Conservation (phyloP, 2,329 filamentous ascomycete species). For the Curvularia spicifera region DNA sequence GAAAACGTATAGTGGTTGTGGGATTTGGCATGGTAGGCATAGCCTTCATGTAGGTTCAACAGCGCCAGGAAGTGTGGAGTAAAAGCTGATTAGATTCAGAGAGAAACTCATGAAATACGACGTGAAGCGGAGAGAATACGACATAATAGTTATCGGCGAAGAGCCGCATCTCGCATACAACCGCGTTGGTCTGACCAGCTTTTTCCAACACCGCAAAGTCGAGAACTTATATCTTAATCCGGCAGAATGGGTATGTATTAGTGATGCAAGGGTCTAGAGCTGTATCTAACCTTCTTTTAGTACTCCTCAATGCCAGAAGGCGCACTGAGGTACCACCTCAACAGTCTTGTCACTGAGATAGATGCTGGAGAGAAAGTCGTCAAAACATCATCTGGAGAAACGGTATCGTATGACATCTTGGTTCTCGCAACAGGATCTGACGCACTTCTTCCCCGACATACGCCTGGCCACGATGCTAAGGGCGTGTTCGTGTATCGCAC, state of each 20-base stretch:
- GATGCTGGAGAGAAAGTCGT: slow-evolving; percentile 69
- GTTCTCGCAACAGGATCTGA: slow-evolving; percentile 88
- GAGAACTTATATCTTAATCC: slow-evolving; percentile 90
- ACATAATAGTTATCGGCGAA: slow-evolving; percentile 85
- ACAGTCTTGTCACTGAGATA: slow-evolving; percentile 74
- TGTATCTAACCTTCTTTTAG: slow-evolving; percentile 48
- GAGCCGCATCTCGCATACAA: slow-evolving; percentile 90
- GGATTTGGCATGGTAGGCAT: slow-evolving; percentile 92
- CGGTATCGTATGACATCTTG: slow-evolving; percentile 77
- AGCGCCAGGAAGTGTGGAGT: background rate
- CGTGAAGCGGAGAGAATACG: slow-evolving; percentile 74
- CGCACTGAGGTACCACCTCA: slow-evolving; percentile 75
- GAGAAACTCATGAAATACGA: slow-evolving; percentile 91
- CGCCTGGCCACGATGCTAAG: slow-evolving; percentile 77
- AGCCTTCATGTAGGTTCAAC: slow-evolving; percentile 75
- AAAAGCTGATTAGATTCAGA: slow-evolving; percentile 54
- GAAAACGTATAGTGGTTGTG: slow-evolving; percentile 79
- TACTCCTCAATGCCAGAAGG: slow-evolving; percentile 71
- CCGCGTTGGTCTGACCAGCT: slow-evolving; percentile 84
- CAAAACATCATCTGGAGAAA: slow-evolving; percentile 71
- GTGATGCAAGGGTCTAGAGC: background rate
- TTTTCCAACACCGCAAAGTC: slow-evolving; percentile 84
- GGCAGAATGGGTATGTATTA: slow-evolving; percentile 70
- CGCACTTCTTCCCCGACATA: slow-evolving; percentile 74
- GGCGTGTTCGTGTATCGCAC: slow-evolving; percentile 91